phyloP scores from a whole-genome alignment of 805 yeast genomes.

The Priceomyces medius region DNA sequence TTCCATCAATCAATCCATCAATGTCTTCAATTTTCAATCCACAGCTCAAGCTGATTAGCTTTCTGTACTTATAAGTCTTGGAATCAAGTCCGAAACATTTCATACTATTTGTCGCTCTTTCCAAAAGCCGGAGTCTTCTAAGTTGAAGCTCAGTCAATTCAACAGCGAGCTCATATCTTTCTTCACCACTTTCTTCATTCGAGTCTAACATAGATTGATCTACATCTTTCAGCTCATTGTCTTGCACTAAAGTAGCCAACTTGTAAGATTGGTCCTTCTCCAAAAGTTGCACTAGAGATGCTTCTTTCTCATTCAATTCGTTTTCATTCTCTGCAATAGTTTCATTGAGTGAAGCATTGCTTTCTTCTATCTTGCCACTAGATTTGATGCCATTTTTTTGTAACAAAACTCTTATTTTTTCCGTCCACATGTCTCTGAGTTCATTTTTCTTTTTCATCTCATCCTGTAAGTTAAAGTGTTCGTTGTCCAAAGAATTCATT shows the following conservation, averaged over 20 bases:
- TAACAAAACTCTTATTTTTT: slow-evolving; percentile 25
- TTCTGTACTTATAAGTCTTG: slow-evolving; percentile 72
- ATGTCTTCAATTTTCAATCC: slow-evolving; percentile 78
- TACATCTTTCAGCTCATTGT: slow-evolving; percentile 30
- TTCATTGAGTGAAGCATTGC: slow-evolving; percentile 18
- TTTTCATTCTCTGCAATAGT: slow-evolving; percentile 15
- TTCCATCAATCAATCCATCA: slow-evolving; percentile 78
- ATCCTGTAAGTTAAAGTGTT: slow-evolving; percentile 18
- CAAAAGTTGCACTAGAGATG: slow-evolving; percentile 24
- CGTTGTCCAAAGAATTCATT: slow-evolving; percentile 38
- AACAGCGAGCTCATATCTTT: slow-evolving; percentile 17
- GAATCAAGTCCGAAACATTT: slow-evolving; percentile 46
- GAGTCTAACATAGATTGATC: slow-evolving; percentile 9
- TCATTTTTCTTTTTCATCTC: slow-evolving; percentile 55
- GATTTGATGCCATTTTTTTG: slow-evolving; percentile 29
- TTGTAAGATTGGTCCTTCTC: slow-evolving; percentile 46
- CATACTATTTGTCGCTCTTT: slow-evolving; percentile 49
- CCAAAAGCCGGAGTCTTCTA: slow-evolving; percentile 41
- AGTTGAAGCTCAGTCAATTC: slow-evolving; percentile 53
- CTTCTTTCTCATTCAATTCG: slow-evolving; percentile 16
- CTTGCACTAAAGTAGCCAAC: slow-evolving; percentile 43
- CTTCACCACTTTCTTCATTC: slow-evolving; percentile 12
- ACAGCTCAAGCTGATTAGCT: slow-evolving; percentile 72
- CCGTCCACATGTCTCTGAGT: slow-evolving; percentile 31
- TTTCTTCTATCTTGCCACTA: slow-evolving; percentile 25